These are phyloP conservation scores for Kwoniella mangroviensis DNA, from an alignment of 768 basidiomycete species.

Conservation along the genomic window DNA sequence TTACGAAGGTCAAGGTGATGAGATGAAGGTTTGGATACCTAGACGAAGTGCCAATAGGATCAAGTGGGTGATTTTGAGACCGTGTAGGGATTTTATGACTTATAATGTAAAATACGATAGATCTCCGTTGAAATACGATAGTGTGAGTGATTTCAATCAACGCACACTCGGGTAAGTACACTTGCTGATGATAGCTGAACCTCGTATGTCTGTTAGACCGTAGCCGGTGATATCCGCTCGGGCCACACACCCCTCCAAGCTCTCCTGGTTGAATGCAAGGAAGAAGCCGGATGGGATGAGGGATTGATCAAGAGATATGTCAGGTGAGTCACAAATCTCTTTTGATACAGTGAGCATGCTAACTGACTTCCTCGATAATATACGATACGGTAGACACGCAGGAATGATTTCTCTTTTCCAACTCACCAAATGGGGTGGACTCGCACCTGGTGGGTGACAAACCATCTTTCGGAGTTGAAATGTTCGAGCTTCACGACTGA, in stretches of 20 bases:
- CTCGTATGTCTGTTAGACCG: conserved; percentile 27
- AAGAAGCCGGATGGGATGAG: conserved; percentile 82
- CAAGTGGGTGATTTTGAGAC: conserved; percentile 65
- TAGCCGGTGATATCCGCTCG: conserved; percentile 86
- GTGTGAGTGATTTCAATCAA: conserved; percentile 57
- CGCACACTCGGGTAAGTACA: too few relatives aligned
- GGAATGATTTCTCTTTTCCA: conserved; percentile 59
- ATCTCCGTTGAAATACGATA: conserved; percentile 87
- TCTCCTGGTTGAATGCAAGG: conserved; percentile 86
- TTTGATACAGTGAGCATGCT: neutral
- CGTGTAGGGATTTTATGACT: too few relatives aligned
- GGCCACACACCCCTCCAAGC: conserved; percentile 73
- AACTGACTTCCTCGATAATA: neutral
- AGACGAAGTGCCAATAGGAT: conserved; percentile 81
- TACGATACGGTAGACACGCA: conserved; percentile 67
- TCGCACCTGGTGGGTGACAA: conserved; percentile 7
- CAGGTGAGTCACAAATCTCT: conserved; percentile 48
- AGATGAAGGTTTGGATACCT: conserved; percentile 79
- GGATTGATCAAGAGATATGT: conserved; percentile 67
- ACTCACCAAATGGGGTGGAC: conserved; percentile 2
- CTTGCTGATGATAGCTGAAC: too few relatives aligned
- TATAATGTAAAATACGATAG: conserved; percentile 44
- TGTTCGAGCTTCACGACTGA: neutral
- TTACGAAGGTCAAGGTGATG: conserved; percentile 54
- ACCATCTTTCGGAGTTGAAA: neutral